These are phyloP conservation scores for Saitozyma sp. DNA, from an alignment of 768 basidiomycete species.

Conservation along the genomic window DNA sequence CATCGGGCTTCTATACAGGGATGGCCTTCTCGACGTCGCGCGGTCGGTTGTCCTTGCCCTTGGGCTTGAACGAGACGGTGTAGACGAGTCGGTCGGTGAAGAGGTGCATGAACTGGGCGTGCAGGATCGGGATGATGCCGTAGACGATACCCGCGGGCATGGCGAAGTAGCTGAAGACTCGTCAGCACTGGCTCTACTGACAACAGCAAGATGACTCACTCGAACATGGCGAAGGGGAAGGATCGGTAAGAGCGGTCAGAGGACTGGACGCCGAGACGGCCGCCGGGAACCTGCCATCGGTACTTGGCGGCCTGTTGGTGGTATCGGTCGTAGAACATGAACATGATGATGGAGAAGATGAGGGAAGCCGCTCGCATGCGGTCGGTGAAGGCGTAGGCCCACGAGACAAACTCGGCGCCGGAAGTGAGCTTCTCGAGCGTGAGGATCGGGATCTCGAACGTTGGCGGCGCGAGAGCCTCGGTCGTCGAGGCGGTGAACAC, in stretches of 20 bases:
- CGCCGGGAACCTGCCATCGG: slow-evolving; percentile 24
- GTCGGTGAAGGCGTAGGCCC: slow-evolving; percentile 25
- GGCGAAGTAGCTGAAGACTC: slow-evolving; percentile 28
- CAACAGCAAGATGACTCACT: slow-evolving; percentile 16
- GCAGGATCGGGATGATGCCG: slow-evolving; percentile 41
- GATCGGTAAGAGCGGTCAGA: slow-evolving; percentile 17
- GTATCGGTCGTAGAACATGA: slow-evolving; percentile 39
- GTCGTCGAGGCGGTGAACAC: slow-evolving; percentile 15
- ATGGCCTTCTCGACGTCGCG: slow-evolving; percentile 21
- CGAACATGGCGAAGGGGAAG: slow-evolving; percentile 21
- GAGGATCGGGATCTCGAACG: slow-evolving; percentile 13
- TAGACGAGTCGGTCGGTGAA: slow-evolving; percentile 39
- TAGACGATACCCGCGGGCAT: slow-evolving; percentile 39
- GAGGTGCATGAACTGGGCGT: slow-evolving; percentile 44
- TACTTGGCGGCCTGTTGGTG: slow-evolving; percentile 29
- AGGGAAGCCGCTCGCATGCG: slow-evolving; percentile 17
- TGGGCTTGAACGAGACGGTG: slow-evolving; percentile 33
- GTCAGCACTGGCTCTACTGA: background rate
- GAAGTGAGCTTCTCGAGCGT: slow-evolving; percentile 12
- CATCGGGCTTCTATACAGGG: no score
- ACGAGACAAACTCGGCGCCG: slow-evolving; percentile 17
- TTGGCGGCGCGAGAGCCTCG: slow-evolving; percentile 5
- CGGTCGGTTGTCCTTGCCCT: slow-evolving; percentile 17
- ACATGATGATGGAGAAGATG: slow-evolving; percentile 24
- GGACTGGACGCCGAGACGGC: slow-evolving; percentile 23